Conservation (phyloP, 2,329 filamentous ascomycete genomes). For the Aspergillus unguis region DNA sequence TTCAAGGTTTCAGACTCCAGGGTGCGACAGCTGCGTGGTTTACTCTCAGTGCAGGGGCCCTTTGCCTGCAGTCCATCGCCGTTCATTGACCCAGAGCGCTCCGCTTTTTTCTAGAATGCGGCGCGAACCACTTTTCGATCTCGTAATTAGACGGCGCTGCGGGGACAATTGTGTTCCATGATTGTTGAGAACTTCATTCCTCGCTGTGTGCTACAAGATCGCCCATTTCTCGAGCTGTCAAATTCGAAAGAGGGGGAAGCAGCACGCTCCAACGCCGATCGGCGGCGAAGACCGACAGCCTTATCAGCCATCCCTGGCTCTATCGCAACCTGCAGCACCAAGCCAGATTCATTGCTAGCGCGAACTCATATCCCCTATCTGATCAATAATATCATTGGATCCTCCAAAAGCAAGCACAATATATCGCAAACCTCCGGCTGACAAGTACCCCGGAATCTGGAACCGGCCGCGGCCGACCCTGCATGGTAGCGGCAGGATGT, state of each 20-base stretch:
- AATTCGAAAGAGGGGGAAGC: slow-evolving; percentile 35
- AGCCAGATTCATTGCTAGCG: slow-evolving; percentile 3
- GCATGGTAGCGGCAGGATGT: too few relatives aligned
- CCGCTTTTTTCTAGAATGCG: slow-evolving; percentile 18
- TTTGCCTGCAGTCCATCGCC: too few relatives aligned
- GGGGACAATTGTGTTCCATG: too few relatives aligned
- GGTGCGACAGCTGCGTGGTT: too few relatives aligned
- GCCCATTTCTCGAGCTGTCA: too few relatives aligned
- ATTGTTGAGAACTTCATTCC: neutral
- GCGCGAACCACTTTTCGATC: slow-evolving; percentile 21
- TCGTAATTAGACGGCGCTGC: neutral
- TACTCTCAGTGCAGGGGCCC: too few relatives aligned
- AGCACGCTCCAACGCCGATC: slow-evolving; percentile 35
- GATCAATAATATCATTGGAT: slow-evolving; percentile 40
- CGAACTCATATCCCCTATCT: slow-evolving; percentile 37
- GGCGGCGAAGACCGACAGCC: slow-evolving; percentile 34
- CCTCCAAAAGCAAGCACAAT: slow-evolving; percentile 34
- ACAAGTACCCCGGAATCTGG: slow-evolving; percentile 27
- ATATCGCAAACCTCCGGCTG: slow-evolving; percentile 22
- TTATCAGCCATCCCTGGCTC: slow-evolving; percentile 7
- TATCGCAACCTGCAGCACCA: neutral
- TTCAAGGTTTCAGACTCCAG: too few relatives aligned
- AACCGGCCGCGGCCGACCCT: too few relatives aligned
- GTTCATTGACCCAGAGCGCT: too few relatives aligned
- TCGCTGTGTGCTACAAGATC: neutral